phyloP scores from a whole-genome alignment of 2,329 filamentous ascomycete genomes.

The Rhynchosporium graminicola region DNA sequence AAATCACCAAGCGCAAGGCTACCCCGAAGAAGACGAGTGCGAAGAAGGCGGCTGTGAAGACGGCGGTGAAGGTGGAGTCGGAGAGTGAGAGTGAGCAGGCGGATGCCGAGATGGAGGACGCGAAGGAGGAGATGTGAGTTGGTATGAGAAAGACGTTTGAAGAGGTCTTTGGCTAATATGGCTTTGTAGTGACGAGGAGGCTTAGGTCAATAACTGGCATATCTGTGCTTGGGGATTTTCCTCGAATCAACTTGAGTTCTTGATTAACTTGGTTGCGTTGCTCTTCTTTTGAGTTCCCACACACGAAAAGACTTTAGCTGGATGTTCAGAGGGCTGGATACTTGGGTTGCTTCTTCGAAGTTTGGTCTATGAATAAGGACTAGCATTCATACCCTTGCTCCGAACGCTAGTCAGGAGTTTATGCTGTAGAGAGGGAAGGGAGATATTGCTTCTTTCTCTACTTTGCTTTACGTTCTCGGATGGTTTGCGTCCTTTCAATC shows the following conservation, averaged over 20 bases:
- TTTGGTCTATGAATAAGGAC: neutral
- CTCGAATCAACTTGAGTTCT: neutral
- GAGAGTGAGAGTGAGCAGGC: neutral
- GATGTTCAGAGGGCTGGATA: conserved; percentile 7
- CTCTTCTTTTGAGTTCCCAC: neutral
- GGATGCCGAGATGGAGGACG: conserved; percentile 8
- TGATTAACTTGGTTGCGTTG: neutral
- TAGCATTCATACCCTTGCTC: neutral
- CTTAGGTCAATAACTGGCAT: neutral
- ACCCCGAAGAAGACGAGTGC: conserved; percentile 11
- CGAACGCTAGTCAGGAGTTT: neutral
- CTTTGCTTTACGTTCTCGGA: neutral
- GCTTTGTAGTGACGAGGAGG: neutral
- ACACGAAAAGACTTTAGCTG: neutral
- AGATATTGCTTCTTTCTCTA: neutral
- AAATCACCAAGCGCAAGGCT: conserved; percentile 33
- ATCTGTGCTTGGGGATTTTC: neutral
- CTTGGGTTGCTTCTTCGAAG: neutral
- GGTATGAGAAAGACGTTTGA: too few species aligned
- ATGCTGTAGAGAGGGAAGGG: neutral
- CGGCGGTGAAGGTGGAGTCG: neutral
- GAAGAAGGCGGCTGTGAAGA: conserved; percentile 1
- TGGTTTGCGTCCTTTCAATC: neutral
- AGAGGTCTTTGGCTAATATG: neutral
- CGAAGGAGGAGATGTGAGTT: neutral